Conservation (phyloP, 495 filamentous ascomycete species). For the Aspergillus incahuasiensis region DNA sequence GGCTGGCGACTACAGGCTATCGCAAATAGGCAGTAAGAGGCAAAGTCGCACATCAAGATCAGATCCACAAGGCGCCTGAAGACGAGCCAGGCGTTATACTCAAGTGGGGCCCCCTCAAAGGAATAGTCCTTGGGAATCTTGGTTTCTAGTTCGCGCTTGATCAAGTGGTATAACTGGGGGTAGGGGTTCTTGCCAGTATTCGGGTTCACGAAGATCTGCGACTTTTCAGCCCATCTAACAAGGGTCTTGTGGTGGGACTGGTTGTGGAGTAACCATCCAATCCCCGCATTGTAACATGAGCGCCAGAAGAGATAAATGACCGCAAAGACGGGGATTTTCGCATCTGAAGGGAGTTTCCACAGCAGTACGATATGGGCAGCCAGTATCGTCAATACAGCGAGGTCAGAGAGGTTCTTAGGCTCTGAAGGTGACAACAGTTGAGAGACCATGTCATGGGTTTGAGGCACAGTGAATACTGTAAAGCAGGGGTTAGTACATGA, state of each 20-base stretch:
- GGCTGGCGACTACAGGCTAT: constrained; percentile 79
- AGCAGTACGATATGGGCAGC: constrained; percentile 66
- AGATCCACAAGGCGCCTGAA: constrained; percentile 93
- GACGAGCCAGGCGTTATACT: constrained; percentile 98
- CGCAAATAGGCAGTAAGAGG: constrained; percentile 93
- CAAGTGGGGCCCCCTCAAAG: constrained; percentile 86
- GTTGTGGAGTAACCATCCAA: constrained; percentile 80
- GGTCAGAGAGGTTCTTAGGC: constrained; percentile 89
- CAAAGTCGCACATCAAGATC: constrained; percentile 97
- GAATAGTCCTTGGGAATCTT: constrained; percentile 93
- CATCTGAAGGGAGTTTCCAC: constrained; percentile 60
- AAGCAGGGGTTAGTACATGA: neutral
- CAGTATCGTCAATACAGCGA: constrained; percentile 75
- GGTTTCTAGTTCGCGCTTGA: constrained; percentile 86
- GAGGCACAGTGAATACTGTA: constrained; percentile 89
- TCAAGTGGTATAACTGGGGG: constrained; percentile 71
- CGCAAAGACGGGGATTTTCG: constrained; percentile 72
- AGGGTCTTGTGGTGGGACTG: constrained; percentile 86
- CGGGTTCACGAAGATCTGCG: constrained; percentile 80
- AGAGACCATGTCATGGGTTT: constrained; percentile 98
- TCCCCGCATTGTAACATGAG: constrained; percentile 84
- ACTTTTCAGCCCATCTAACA: constrained; percentile 82
- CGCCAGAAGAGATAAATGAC: constrained; percentile 88
- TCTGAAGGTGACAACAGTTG: constrained; percentile 92
- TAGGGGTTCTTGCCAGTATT: constrained; percentile 72